Evolutionary conservation across 2,329 filamentous ascomycete genomes (phyloP).

Genomic region (Thelonectria rubi): DNA sequence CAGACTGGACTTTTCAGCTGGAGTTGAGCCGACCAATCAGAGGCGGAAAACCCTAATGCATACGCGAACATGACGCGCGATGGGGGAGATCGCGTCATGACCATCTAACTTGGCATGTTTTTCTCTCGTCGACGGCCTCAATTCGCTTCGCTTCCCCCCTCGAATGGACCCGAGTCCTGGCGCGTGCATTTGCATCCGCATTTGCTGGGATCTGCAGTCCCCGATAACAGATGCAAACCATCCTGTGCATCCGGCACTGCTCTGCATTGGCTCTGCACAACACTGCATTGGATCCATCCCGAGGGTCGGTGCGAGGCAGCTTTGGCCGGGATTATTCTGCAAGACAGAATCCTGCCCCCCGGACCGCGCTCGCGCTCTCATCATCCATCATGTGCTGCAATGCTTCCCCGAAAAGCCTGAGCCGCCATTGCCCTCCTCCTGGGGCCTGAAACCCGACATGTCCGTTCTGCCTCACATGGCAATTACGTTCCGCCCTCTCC

Average conservation of each 20-base stretch:
- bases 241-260: slow-evolving; percentile 1
- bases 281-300: slow-evolving; percentile 41
- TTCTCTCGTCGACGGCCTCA: slow-evolving; percentile 9
- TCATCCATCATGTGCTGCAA: not conserved
- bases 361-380: slow-evolving; percentile 22
- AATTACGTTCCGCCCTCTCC: slow-evolving; percentile 14
- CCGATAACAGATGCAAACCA: slow-evolving; percentile 29
- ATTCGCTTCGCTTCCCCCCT: slow-evolving; percentile 14
- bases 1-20: slow-evolving; percentile 28
- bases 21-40: slow-evolving; percentile 30
- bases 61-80: slow-evolving; percentile 33
- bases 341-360: slow-evolving; percentile 28
- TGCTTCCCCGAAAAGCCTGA: slow-evolving; percentile 13
- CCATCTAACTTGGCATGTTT: slow-evolving; percentile 30
- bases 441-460: slow-evolving; percentile 34
- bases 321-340: slow-evolving; percentile 30
- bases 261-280: slow-evolving; percentile 38
- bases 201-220: slow-evolving; percentile 20
- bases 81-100: slow-evolving; percentile 20
- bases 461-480: slow-evolving; percentile 31
- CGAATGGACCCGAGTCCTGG: slow-evolving; percentile 3
- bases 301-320: slow-evolving; percentile 38
- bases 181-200: slow-evolving; percentile 18
- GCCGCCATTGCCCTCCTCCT: slow-evolving; percentile 26
- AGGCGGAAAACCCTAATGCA: slow-evolving; percentile 22